Evolutionary conservation across 1,284 basidiomycete genomes (phyloP), one percentile per base, ranked within the genome.

Genomic region (Papiliotrema nemorosa): DNA sequence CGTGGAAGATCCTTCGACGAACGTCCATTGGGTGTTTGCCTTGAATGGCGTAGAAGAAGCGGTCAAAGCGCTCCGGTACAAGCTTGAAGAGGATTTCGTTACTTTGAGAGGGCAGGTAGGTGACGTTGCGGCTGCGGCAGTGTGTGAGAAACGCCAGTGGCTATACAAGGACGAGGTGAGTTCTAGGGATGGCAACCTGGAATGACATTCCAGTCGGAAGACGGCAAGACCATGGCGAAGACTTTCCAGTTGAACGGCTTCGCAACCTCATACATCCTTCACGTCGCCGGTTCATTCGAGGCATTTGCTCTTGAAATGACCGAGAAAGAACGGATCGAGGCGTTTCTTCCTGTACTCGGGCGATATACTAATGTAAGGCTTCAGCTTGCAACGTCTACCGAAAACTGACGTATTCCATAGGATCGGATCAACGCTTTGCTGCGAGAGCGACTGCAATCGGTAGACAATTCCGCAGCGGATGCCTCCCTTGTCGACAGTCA

Each of bases 21-120:
- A 39, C 9, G 44, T 55, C 7, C 45, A 51, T 5, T 6, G 48
- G 25, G 39, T 60, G 1, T 58, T 58, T 29, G 51, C 54, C 14
- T 38, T 31, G 26, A 33, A 52, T 21, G 56, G 56, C 13, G 46
- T 54, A 2, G 29, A 7, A 9, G 49, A 58, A 26, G 49, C 58
- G 10, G 45, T 35, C 1, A 47, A 22, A 20, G 46, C 21, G 13
- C 13, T 59, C 9, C 22, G 36, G 18, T 26, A 3, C 4, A 6
- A 33, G 22, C 12, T 49, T 16, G 47, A 53, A 21, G 46, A 48
- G 20, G 51, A 53, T n/a, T 34, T 47, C 24, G 50, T 20, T 3
- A 24, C 12, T 9, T 18, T 47, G 24, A 25, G 45, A 35, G 33
- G 12, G 20, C 29, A 27, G 13, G 14, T 41, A 3, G 43, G 33